Evolutionary conservation across 2,329 filamentous ascomycete genomes (phyloP), one percentile per base, ranked within the genome.

Genomic region (Berkeleyomyces rouxiae): DNA sequence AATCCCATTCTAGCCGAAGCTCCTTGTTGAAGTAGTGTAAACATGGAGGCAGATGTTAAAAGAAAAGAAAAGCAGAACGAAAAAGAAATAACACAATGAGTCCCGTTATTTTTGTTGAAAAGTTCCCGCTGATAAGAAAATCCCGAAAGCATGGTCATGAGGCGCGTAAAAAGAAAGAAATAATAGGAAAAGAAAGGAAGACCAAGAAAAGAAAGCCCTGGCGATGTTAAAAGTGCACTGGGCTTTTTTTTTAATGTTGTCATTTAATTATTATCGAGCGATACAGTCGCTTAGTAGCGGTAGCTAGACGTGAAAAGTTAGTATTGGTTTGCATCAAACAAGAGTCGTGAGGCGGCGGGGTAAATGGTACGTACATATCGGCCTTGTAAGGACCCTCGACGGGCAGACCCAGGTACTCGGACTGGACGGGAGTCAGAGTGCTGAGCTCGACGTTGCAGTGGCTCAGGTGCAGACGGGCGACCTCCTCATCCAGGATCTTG

Each of bases 401-500:
- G 65, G 85, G 82, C 69, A 99, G 82, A 71, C 90, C 84, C 73
- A 97, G 87, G 82, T 99, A 99, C 73, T 97, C 93, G 69, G 90
- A 87, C 83, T 99, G 93, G 70, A 87, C 87, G 65, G 81, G 72
- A 73, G 84, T 89, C 74, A 99, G 85, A 76, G 84, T 86, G 75
- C 86, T 88, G 72, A 99, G 84, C 83, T 97, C 90, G 72, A 83
- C 93, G 78, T 96, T 95, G 82, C 90, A 87, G 82, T 97, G 93
- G 68, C 80, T 83, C 69, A 96, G 81, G 80, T 99, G 93, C 69
- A 96, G 88, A 73, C 86, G 83, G 74, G 93, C 93, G 73, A 99
- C 93, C 80, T 96, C 90, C 85, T 99, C 93, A 72, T 99, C 93
- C 68, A 99, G 86, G 72, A 96, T 90, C 90, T 99, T 99, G 77